Conservation (phyloP, 2,329 filamentous ascomycete genomes). For the Zymoseptoria pseudotritici region DNA sequence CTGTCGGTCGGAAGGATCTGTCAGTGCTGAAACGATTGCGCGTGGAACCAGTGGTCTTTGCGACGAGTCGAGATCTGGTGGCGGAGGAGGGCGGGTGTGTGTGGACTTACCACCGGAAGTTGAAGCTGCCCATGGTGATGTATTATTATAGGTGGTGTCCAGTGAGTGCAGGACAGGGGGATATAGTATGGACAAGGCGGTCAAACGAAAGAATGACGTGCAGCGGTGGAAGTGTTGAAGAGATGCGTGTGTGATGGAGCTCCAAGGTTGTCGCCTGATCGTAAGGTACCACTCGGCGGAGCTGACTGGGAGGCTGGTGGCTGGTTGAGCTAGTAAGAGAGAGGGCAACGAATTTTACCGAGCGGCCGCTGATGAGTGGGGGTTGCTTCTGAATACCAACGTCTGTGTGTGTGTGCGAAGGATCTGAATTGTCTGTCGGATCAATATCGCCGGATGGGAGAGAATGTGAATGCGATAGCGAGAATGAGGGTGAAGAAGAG, state of each 20-base stretch:
- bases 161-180: neutral
- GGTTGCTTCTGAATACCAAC: neutral
- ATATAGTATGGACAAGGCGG: conserved; percentile 1
- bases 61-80: neutral
- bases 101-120: conserved; percentile 61
- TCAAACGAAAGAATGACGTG: conserved; percentile 3
- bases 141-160: neutral
- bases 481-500: too few species aligned
- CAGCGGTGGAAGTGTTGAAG: neutral
- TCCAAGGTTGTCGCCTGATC: neutral
- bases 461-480: too few species aligned
- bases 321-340: neutral
- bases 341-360: neutral
- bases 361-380: neutral
- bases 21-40: conserved; percentile 10
- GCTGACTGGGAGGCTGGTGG: neutral
- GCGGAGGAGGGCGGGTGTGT: neutral
- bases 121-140: conserved; percentile 56
- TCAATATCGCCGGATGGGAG: too few species aligned
- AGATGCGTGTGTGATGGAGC: neutral
- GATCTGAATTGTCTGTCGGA: too few species aligned
- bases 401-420: too few species aligned
- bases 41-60: conserved; percentile 12
- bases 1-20: conserved; percentile 42
- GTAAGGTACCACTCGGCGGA: neutral